Evolutionary conservation across 2,329 filamentous ascomycete genomes (phyloP), one percentile per base, ranked within the genome.

Genomic region (Alternaria sp.): DNA sequence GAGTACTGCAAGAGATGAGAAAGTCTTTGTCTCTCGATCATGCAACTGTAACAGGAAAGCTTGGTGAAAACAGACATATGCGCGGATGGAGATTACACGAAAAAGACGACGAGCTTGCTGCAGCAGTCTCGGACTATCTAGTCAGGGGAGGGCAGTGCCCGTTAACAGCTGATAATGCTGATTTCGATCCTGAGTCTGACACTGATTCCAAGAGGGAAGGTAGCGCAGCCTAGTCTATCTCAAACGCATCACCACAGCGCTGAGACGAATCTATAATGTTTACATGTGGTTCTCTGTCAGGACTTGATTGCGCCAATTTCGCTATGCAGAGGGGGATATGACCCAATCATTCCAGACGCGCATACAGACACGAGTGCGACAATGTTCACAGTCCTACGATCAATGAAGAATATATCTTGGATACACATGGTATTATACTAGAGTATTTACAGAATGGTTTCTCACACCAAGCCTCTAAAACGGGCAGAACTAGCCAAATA

Each of bases 351-450:
- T n/a, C 20, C 5, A 24, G 4, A 24, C 14, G 30, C 46, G 20
- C 32, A 38, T 24, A 38, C 5, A 16, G 20, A 9, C 3, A 16
- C 22, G 20, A 42, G 20, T 42, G 20, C 22, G 12, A 24, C 39
- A 24, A 16, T 24, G 5, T 24, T 42, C 20, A 42, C 5, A 12
- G 20, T 38, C 22, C 30, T 22, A n/a, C 32, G 16, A 49, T 36
- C 14, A 22, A 36, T 7, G 3, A 20, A 30, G 26, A 20, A 11
- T n/a, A n/a, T 7, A 14, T 55, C 30, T 18, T 28, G 39, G 36
- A 43, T 44, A 46, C 51, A 54, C 44, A 46, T 61, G 43, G 38
- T 30, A 62, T 54, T 58, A 20, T 28, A 55, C 39, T 48, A 59
- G 28, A 28, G 36, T 62, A 59, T 52, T 36, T 49, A 55, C 41